Base-by-base conservation (phyloP, 2,329 filamentous ascomycete species). In the Leptoxyphium fumago region DNA sequence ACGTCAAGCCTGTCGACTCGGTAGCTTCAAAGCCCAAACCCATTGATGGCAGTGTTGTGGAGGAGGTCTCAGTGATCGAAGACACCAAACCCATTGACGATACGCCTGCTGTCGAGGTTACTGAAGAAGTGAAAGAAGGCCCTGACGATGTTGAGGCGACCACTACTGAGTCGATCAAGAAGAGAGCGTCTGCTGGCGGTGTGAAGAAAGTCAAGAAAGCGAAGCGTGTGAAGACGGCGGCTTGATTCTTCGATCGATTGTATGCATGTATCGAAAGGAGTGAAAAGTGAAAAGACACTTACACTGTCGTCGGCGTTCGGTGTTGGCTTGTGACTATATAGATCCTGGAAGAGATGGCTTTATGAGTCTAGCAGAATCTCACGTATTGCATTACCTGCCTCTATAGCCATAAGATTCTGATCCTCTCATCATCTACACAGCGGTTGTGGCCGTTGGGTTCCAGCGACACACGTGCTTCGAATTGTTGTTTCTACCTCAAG, bases 1-100 rank as follows among this genome's bases (percentile, higher is more conserved):
- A 72, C 52, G 65, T 94, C 52, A 93, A 84, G 70, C 64, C 64
- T 29, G 73, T 78, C 6, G 70, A 74, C 18, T 66, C 67, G 39
- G 68, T 78, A 41, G 64, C 69, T 15, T 61, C 68, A 45, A 67
- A 40, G 50, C 48, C 53, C n/a, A 50, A 48, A 53, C 54, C 58
- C 17, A 49, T 63, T 32, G 62, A 65, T 44, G 56, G 53, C 29
- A 48, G 58, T 18, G 58, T 64, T 36, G 50, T 55, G 18, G 57
- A 58, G 44, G 59, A 56, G 13, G 47, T 40, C 28, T 56, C 59
- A 47, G 50, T 49, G 38, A 55, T 54, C 39, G 55, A 59, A 48
- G 61, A 61, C 48, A 48, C 44, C 17, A 49, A 55, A 13, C 55
- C 62, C 11, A 58, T 59, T 5, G 57, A 57, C 44, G 56, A 55